Percentiles rank a stretch among this genome's conserved stretches.
Conservation (phyloP, 495 filamentous ascomycete genomes). For the Ramalina intermedia region DNA sequence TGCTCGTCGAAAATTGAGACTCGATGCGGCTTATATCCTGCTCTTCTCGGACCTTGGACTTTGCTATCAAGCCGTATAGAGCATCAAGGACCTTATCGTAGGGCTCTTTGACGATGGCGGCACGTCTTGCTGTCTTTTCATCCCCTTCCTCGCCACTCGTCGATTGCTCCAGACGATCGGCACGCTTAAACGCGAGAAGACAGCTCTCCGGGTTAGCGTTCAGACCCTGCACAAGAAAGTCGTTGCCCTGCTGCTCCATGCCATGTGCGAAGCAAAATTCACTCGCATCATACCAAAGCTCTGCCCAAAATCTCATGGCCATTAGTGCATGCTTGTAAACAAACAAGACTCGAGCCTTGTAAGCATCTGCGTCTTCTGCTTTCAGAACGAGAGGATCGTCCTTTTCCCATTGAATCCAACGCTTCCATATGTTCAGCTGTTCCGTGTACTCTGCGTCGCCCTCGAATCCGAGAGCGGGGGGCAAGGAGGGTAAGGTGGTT, state of each 20-base stretch:
- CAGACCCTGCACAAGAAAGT: constrained; percentile 69
- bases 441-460: constrained; percentile 72
- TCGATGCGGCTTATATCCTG: constrained; percentile 58
- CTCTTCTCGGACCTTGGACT: constrained; percentile 56
- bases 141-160: constrained; percentile 56
- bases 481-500: constrained; percentile 63
- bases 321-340: constrained; percentile 90
- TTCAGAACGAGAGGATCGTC: constrained; percentile 72
- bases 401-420: constrained; percentile 90
- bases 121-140: constrained; percentile 46
- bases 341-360: constrained; percentile 65
- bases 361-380: constrained; percentile 57
- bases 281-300: constrained; percentile 89
- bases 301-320: constrained; percentile 84
- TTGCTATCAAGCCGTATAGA: constrained; percentile 64
- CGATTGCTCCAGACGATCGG: constrained; percentile 65
- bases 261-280: constrained; percentile 82
- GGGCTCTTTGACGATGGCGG: constrained; percentile 60
- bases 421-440: constrained; percentile 84
- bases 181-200: constrained; percentile 73
- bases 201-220: constrained; percentile 88
- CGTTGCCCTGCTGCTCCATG: constrained; percentile 50
- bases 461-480: constrained; percentile 72
- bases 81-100: constrained; percentile 73
- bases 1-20: constrained; percentile 31